Base-by-base conservation (phyloP, 2,329 filamentous ascomycete genomes). In the Hypomyces perniciosus region DNA sequence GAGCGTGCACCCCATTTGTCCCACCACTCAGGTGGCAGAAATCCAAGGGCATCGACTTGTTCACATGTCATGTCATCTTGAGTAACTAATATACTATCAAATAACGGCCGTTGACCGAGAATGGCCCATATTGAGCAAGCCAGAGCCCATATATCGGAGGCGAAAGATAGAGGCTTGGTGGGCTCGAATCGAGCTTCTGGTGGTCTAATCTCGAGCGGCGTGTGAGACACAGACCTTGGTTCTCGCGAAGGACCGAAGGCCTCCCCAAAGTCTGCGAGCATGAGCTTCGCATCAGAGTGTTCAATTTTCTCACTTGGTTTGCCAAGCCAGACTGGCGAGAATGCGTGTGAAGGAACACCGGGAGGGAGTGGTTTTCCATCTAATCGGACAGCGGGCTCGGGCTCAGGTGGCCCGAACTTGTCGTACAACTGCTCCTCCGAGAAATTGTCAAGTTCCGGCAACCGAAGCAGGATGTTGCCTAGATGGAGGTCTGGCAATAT, bases 81-180 rank as follows among this genome's bases (percentile, higher is more conserved):
- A 1, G 53, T 42, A 6, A 48, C 44, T n/a, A 58, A 27, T 1
- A 49, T 38, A 2, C 53, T 56, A 31, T 59, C 55, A 10, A 64
- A 54, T 2, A 63, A 50, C 1, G 59, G 53, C 6, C 55, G 49
- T 10, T 53, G 49, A 5, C 57, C 63, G 8, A 73, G 56, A 9
- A 72, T 60, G 33, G 53, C 54, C 58, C 64, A 73, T 29, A 72
- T 68, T 0, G 62, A 48, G 48, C 65, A 72, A 0, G 61, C 64
- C 4, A 72, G 62, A n/a, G 63, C 68, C 70, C 68, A 72, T 12
- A 71, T 68, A 37, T 72, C 68, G 1, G 67, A 65, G 26, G 60
- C 27, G 37, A 65, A 67, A 2, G 63, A 62, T 6, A 72, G 60
- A 10, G 68, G 61, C 12, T 39, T 62, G 10, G 50, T 52, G 29